Evolutionary conservation across 495 filamentous ascomycete genomes (phyloP).

Genomic region (Penicillium chermesinum): DNA sequence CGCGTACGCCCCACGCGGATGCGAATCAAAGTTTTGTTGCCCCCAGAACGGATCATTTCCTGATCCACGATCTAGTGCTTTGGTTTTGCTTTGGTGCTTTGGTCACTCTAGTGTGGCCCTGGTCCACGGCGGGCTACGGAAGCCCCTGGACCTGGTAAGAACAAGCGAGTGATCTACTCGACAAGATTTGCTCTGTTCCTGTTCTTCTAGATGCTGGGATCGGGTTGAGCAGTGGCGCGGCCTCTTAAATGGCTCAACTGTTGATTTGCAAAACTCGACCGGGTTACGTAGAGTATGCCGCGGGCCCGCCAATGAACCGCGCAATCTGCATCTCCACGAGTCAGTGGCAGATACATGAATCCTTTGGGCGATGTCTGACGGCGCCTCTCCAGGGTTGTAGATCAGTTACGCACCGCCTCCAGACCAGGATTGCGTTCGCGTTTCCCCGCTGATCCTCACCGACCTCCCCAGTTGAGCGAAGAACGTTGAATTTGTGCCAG

Average conservation of each 20-base stretch:
- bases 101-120: too few species aligned
- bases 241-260: too few species aligned
- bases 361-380: too few species aligned
- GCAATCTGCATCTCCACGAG: not conserved
- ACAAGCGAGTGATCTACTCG: constrained; percentile 16
- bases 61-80: not conserved
- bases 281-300: too few species aligned
- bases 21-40: not conserved
- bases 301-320: too few species aligned
- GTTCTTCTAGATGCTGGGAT: too few species aligned
- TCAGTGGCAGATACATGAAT: not conserved
- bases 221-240: too few species aligned
- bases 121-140: constrained; percentile 11
- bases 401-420: too few species aligned
- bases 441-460: not conserved
- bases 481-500: not conserved
- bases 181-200: too few species aligned
- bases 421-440: not conserved
- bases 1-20: not conserved
- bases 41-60: constrained; percentile 6
- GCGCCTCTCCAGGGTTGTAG: too few species aligned
- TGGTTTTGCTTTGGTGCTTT: not conserved
- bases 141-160: constrained; percentile 10
- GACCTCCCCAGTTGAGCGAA: constrained; percentile 1
- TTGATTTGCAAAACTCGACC: too few species aligned